Percentiles rank a stretch among this genome's conserved stretches.
phyloP scores from a whole-genome alignment of 2,329 filamentous ascomycete genomes.

The Aureobasidium sp. region DNA sequence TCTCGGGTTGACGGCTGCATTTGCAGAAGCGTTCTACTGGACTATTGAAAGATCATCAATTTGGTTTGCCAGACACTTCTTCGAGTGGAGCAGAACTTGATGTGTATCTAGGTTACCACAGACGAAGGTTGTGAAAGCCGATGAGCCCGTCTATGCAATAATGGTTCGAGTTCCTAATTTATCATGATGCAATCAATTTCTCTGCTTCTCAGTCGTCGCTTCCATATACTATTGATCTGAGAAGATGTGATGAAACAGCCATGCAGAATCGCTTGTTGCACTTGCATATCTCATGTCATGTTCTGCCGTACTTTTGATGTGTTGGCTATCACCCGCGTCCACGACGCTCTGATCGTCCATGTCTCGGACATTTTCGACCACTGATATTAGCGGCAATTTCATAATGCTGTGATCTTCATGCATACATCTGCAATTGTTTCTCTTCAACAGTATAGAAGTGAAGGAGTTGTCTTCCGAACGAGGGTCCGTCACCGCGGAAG shows the following conservation, averaged over 20 bases:
- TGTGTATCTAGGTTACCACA: not conserved
- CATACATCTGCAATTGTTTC: not conserved
- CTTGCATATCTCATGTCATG: not conserved
- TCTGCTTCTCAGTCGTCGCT: no score
- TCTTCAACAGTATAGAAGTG: not conserved
- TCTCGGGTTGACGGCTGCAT: not conserved
- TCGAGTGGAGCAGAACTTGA: not conserved
- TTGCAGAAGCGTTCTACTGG: conserved; percentile 1
- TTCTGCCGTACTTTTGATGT: not conserved
- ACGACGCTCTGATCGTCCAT: not conserved
- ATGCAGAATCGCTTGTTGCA: not conserved
- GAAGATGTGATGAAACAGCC: no score
- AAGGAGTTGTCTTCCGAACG: not conserved
- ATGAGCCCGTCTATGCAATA: not conserved
- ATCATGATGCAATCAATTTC: not conserved
- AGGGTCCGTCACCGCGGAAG: not conserved
- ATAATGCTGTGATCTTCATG: not conserved
- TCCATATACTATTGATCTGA: no score
- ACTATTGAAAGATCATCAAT: not conserved
- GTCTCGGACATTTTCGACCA: not conserved
- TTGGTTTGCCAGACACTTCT: not conserved
- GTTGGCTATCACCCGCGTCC: not conserved
- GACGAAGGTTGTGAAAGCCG: not conserved
- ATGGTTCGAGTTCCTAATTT: not conserved
- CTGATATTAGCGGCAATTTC: not conserved